Conservation (phyloP, 495 filamentous ascomycete genomes). For the Aspergillus bertholletiae region DNA sequence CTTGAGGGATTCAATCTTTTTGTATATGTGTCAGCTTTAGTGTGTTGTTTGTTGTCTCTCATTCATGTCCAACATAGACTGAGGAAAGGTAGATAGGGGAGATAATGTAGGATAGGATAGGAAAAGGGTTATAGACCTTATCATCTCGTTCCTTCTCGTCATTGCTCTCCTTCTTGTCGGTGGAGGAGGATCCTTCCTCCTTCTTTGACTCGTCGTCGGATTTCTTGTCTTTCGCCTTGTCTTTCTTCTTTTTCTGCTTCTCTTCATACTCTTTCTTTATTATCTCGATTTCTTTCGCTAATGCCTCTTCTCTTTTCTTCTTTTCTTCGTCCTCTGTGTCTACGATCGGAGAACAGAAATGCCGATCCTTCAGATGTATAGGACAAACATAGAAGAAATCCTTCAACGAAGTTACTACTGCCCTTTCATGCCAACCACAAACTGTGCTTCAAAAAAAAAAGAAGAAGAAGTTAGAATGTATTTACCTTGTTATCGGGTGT, state of each 20-base stretch:
- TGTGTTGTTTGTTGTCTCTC: not conserved
- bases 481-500: constrained; percentile 85
- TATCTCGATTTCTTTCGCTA: constrained; percentile 69
- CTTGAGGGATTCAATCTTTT: constrained; percentile 37
- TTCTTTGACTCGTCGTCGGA: constrained; percentile 38
- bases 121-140: constrained; percentile 31
- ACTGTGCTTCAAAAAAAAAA: too few species aligned
- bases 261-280: constrained; percentile 58
- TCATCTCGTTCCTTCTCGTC: constrained; percentile 57
- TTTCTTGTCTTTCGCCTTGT: constrained; percentile 38
- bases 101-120: not conserved
- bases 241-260: constrained; percentile 37
- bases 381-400: constrained; percentile 94
- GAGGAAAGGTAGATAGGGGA: not conserved
- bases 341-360: constrained; percentile 77
- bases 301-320: constrained; percentile 60
- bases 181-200: not conserved
- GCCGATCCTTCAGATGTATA: constrained; percentile 76
- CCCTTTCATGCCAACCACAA: not conserved
- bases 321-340: constrained; percentile 71
- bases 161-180: not conserved
- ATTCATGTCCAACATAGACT: not conserved
- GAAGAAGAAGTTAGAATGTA: too few species aligned
- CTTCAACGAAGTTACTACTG: constrained; percentile 35
- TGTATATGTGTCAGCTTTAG: not conserved